A percentile compares a stretch with the other conserved stretches of the same genome.
Conservation (phyloP, 1,284 basidiomycete genomes). For the Microbotryum violaceum region DNA sequence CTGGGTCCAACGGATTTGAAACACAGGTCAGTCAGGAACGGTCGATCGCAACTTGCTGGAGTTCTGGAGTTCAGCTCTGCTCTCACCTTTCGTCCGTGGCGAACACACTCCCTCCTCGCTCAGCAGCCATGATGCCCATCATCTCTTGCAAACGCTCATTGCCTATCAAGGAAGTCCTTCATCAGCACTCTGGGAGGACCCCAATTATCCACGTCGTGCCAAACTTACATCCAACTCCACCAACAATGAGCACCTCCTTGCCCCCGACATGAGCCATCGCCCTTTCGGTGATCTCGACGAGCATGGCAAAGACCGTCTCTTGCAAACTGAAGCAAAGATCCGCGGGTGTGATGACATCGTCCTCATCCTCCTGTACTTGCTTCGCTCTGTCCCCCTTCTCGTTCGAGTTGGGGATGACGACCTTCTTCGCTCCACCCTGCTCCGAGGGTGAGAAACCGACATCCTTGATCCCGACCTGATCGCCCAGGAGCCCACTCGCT, state of each 20-base stretch:
- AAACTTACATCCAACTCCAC: slow-evolving; percentile 90
- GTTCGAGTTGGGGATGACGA: slow-evolving; percentile 33
- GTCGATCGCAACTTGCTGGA: slow-evolving; percentile 6
- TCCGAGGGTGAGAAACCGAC: slow-evolving; percentile 16
- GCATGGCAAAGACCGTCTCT: slow-evolving; percentile 96
- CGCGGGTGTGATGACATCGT: slow-evolving; percentile 77
- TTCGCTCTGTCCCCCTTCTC: slow-evolving; percentile 35
- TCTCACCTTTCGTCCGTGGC: slow-evolving; percentile 87
- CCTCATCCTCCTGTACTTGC: slow-evolving; percentile 41
- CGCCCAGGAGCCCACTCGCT: slow-evolving; percentile 16
- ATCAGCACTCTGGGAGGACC: neutral
- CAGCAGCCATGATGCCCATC: slow-evolving; percentile 95
- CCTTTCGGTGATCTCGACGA: slow-evolving; percentile 97
- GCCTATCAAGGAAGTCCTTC: slow-evolving; percentile 46
- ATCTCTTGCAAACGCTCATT: slow-evolving; percentile 91
- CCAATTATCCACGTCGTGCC: neutral
- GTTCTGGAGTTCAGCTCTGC: slow-evolving; percentile 6
- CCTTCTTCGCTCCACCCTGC: neutral
- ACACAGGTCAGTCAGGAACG: neutral
- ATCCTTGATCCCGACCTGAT: slow-evolving; percentile 22
- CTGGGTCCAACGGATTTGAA: slow-evolving; percentile 44
- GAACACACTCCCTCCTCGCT: slow-evolving; percentile 83
- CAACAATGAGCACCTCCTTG: slow-evolving; percentile 92
- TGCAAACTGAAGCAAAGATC: slow-evolving; percentile 96
- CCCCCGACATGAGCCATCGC: slow-evolving; percentile 99